Conservation (phyloP, 83 land plant genomes). For the Larix sibirica region DNA sequence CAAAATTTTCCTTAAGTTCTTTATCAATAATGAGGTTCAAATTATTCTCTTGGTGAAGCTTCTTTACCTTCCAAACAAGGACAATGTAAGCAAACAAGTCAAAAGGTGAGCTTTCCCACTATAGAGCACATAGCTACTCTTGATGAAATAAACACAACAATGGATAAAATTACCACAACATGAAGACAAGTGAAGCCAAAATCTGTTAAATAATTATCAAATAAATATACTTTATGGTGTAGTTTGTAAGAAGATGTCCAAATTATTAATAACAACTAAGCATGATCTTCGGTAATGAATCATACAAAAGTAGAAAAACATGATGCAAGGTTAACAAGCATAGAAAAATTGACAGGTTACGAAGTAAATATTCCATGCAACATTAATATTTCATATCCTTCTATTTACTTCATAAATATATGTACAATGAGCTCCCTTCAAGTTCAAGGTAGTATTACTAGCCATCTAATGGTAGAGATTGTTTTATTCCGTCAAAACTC, state of each 20-base stretch:
- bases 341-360: neutral
- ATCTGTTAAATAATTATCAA: too few relatives aligned
- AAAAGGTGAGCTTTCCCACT: neutral
- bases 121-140: too few relatives aligned
- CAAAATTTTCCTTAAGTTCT: constrained; percentile 38
- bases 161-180: too few relatives aligned
- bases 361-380: neutral
- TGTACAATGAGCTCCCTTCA: neutral
- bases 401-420: neutral
- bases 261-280: too few relatives aligned
- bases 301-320: too few relatives aligned
- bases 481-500: constrained; percentile 10
- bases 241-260: too few relatives aligned
- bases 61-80: constrained; percentile 27
- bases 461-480: constrained; percentile 4
- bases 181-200: too few relatives aligned
- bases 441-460: neutral
- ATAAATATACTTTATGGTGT: too few relatives aligned
- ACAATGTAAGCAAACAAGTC: too few relatives aligned
- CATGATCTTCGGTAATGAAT: too few relatives aligned
- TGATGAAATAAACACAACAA: too few relatives aligned
- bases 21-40: constrained; percentile 33
- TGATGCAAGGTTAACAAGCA: neutral
- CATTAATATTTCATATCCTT: neutral
- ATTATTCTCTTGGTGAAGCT: constrained; percentile 45